A percentile compares a stretch with the other conserved stretches of the same genome.
phyloP scores from a whole-genome alignment of 2,329 filamentous ascomycete genomes.

The Chaetothyriales sp. region DNA sequence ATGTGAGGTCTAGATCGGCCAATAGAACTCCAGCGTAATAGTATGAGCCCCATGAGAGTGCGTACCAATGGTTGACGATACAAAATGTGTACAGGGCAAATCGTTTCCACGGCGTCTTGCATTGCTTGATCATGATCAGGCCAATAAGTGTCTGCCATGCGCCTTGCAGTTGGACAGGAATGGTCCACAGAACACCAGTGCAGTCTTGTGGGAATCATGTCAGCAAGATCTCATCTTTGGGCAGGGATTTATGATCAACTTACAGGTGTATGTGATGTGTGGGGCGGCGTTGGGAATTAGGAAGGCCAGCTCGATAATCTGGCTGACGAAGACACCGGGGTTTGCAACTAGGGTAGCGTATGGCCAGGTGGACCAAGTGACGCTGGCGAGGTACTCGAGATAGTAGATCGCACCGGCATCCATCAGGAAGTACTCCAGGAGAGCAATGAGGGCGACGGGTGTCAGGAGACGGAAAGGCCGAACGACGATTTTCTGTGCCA shows the following conservation, averaged over 20 bases:
- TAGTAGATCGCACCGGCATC: constrained; percentile 29
- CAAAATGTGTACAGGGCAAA: constrained; percentile 30
- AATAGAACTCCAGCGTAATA: constrained; percentile 32
- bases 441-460: constrained; percentile 29
- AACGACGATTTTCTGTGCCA: constrained; percentile 31
- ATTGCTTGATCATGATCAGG: constrained; percentile 30
- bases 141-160: constrained; percentile 31
- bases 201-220: constrained; percentile 17
- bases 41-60: constrained; percentile 31
- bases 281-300: constrained; percentile 35
- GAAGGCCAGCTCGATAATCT: constrained; percentile 31
- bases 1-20: constrained; percentile 33
- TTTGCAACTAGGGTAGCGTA: constrained; percentile 28
- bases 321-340: constrained; percentile 30
- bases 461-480: constrained; percentile 33
- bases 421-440: constrained; percentile 34
- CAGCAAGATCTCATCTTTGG: not conserved
- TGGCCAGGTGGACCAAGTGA: constrained; percentile 35
- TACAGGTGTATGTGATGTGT: constrained; percentile 31
- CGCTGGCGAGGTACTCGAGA: constrained; percentile 31
- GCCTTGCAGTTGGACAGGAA: constrained; percentile 34
- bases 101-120: constrained; percentile 34
- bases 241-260: not conserved
- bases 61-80: constrained; percentile 33
- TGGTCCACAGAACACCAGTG: constrained; percentile 36